Evolutionary conservation across 495 filamentous ascomycete species (phyloP).

Genomic region (Penicillium macrosclerotiorum): DNA sequence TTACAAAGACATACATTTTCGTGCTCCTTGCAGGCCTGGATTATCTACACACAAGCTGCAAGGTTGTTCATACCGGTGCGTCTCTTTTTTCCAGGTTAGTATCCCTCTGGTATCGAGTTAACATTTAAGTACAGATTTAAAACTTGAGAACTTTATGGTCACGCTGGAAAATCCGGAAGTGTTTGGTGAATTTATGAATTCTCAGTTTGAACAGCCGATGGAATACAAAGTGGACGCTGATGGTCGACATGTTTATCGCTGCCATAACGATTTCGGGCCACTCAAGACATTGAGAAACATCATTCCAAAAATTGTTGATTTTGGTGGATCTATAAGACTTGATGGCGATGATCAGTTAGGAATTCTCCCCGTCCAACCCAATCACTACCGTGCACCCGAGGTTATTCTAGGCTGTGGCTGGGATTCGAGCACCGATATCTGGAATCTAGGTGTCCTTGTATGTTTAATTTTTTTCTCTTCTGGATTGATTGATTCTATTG

Average conservation of each 20-base stretch:
- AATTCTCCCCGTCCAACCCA: slow-evolving; percentile 44
- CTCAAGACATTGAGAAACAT: slow-evolving; percentile 33
- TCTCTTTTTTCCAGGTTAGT: slow-evolving; percentile 18
- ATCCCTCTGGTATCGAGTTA: slow-evolving; percentile 21
- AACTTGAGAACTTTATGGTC: slow-evolving; percentile 48
- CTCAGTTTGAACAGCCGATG: slow-evolving; percentile 37
- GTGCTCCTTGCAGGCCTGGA: slow-evolving; percentile 43
- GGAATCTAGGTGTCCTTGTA: slow-evolving; percentile 50
- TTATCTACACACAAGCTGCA: slow-evolving; percentile 43
- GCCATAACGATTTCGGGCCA: slow-evolving; percentile 40
- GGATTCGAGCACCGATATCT: slow-evolving; percentile 43
- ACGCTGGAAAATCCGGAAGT: slow-evolving; percentile 43
- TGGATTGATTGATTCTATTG: slow-evolving; percentile 21
- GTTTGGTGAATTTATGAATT: slow-evolving; percentile 39
- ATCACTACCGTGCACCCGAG: slow-evolving; percentile 48
- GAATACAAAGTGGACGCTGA: slow-evolving; percentile 35
- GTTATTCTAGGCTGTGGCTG: slow-evolving; percentile 45
- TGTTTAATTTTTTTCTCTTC: slow-evolving; percentile 19
- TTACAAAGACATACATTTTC: slow-evolving; percentile 38
- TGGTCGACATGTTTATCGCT: slow-evolving; percentile 37
- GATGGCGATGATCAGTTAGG: slow-evolving; percentile 34
- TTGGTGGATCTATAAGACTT: slow-evolving; percentile 74
- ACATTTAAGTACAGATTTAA: slow-evolving; percentile 39
- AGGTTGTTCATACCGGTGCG: slow-evolving; percentile 36
- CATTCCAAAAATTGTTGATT: slow-evolving; percentile 76